Evolutionary conservation across 345 rosid species (phyloP).

Genomic region (Populus pruinosa): DNA sequence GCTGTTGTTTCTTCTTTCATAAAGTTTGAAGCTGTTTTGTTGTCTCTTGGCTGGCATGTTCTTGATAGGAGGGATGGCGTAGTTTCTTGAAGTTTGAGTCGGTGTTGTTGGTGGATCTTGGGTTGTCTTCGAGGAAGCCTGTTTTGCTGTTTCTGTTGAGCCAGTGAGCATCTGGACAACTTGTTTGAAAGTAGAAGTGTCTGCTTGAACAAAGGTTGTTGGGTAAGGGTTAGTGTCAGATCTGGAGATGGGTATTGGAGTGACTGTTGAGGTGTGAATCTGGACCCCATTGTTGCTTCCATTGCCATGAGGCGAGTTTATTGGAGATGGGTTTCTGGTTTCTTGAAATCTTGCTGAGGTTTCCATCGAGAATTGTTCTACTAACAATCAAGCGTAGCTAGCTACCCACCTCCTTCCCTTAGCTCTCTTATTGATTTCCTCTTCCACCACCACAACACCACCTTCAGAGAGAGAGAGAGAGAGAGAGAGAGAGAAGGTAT

Average conservation of each 20-base stretch:
- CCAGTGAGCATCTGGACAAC: slow-evolving; percentile 98
- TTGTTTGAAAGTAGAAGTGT: slow-evolving; percentile 80
- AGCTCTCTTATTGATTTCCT: not conserved
- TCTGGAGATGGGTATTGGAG: slow-evolving; percentile 67
- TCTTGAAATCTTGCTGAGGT: slow-evolving; percentile 42
- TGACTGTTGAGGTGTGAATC: slow-evolving; percentile 37
- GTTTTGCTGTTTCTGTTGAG: slow-evolving; percentile 61
- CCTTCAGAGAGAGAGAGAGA: slow-evolving; percentile 12
- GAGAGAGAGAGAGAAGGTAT: slow-evolving; percentile 44
- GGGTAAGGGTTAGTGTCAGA: slow-evolving; percentile 94
- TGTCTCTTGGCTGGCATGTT: slow-evolving; percentile 41
- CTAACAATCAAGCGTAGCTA: not conserved
- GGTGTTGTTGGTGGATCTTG: slow-evolving; percentile 21
- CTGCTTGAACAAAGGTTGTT: slow-evolving; percentile 82
- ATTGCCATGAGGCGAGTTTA: slow-evolving; percentile 45
- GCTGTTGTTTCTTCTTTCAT: slow-evolving; percentile 80
- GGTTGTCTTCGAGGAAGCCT: slow-evolving; percentile 36
- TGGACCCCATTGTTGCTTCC: slow-evolving; percentile 37
- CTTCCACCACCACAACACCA: slow-evolving; percentile 1
- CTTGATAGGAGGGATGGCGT: slow-evolving; percentile 68
- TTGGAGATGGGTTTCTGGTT: slow-evolving; percentile 49
- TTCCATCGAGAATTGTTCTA: slow-evolving; percentile 43
- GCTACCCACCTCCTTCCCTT: not conserved
- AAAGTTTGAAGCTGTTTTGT: slow-evolving; percentile 68
- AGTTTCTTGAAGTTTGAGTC: slow-evolving; percentile 24